These are phyloP conservation scores for Penicillium soppii DNA, from an alignment of 495 filamentous ascomycete genomes.

Conservation along the genomic window DNA sequence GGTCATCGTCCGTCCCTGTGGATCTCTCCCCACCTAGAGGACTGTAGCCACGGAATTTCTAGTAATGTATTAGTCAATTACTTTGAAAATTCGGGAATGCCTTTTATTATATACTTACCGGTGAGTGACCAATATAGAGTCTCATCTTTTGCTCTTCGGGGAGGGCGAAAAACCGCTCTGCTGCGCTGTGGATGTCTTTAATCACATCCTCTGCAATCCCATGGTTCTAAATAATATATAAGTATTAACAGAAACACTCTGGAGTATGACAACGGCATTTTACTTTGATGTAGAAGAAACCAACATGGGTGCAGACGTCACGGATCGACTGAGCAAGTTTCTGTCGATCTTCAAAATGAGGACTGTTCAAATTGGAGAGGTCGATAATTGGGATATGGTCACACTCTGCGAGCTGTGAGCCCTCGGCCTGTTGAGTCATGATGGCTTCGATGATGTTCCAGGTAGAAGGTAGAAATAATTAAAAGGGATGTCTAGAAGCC, in stretches of 20 bases:
- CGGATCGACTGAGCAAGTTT: slow-evolving; percentile 39
- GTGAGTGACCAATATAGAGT: slow-evolving; percentile 35
- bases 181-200: slow-evolving; percentile 35
- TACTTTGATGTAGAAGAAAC: slow-evolving; percentile 57
- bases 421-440: slow-evolving; percentile 2
- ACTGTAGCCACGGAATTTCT: slow-evolving; percentile 39
- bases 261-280: neutral
- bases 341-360: slow-evolving; percentile 26
- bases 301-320: slow-evolving; percentile 51
- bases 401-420: slow-evolving; percentile 18
- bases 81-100: neutral
- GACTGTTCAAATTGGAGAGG: slow-evolving; percentile 28
- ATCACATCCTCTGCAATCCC: slow-evolving; percentile 40
- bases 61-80: neutral
- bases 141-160: slow-evolving; percentile 49
- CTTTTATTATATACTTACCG: slow-evolving; percentile 30
- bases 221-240: slow-evolving; percentile 21
- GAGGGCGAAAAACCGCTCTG: slow-evolving; percentile 47
- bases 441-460: no score
- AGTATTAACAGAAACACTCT: slow-evolving; percentile 12
- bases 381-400: slow-evolving; percentile 43
- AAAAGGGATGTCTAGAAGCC: no score
- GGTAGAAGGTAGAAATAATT: no score
- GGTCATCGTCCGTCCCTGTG: slow-evolving; percentile 20
- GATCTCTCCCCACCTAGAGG: slow-evolving; percentile 28